Conservation (phyloP, 176 grass and related monocot genomes). For the Avena eriantha region DNA sequence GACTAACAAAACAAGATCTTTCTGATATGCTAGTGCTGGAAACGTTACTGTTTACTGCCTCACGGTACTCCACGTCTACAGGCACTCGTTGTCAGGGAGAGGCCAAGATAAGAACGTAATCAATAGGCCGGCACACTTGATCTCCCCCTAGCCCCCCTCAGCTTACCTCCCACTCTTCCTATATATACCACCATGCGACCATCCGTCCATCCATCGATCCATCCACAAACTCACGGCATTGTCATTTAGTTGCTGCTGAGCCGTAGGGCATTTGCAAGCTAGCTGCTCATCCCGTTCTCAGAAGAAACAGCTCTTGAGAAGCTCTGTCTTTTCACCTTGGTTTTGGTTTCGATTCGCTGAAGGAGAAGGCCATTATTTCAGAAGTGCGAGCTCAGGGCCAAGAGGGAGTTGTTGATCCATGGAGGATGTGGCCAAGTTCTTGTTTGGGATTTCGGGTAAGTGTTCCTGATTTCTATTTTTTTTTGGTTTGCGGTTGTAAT, state of each 20-base stretch:
- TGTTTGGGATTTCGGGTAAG: conserved; percentile 72
- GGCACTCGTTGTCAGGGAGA: conserved; percentile 42
- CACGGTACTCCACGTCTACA: conserved; percentile 34
- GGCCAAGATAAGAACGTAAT: conserved; percentile 53
- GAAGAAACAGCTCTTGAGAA: conserved; percentile 13
- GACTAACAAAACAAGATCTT: neutral
- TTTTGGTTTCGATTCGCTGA: neutral
- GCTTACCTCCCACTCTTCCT: conserved; percentile 25
- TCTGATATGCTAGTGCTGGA: neutral
- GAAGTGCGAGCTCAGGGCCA: neutral
- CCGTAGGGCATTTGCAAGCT: neutral
- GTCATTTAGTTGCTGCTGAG: neutral
- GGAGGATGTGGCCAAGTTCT: conserved; percentile 61
- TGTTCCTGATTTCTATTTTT: neutral
- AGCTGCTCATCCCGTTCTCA: conserved; percentile 4
- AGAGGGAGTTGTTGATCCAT: conserved; percentile 20
- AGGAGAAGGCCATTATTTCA: neutral
- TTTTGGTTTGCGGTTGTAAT: neutral
- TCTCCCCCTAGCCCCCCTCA: neutral
- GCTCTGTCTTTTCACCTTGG: neutral
- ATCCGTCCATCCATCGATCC: neutral
- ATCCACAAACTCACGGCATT: neutral
- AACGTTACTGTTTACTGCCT: conserved; percentile 26
- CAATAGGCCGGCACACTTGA: conserved; percentile 29
- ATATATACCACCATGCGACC: conserved; percentile 34